These are phyloP conservation scores for Nectriaceae sp. DNA, from an alignment of 2,329 filamentous ascomycete species.

Conservation along the genomic window DNA sequence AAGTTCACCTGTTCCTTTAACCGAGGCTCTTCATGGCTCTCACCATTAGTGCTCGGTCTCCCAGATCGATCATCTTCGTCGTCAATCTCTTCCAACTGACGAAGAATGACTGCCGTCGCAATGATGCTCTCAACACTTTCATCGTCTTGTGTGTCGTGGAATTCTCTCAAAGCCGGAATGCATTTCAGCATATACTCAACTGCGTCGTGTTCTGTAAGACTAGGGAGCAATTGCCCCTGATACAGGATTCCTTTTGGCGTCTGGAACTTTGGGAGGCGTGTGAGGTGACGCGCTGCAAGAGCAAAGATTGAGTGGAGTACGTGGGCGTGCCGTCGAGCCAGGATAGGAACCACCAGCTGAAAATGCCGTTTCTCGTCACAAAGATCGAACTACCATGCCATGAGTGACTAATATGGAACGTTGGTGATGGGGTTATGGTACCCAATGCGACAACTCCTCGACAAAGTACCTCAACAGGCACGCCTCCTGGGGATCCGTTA, in stretches of 20 bases:
- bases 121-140: slow-evolving; percentile 43
- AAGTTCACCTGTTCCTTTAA: slow-evolving; percentile 37
- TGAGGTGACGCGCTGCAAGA: slow-evolving; percentile 41
- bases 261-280: slow-evolving; percentile 40
- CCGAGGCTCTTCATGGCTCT: slow-evolving; percentile 2
- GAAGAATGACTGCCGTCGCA: slow-evolving; percentile 42
- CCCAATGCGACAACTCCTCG: slow-evolving; percentile 43
- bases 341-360: slow-evolving; percentile 38
- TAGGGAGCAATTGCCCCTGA: slow-evolving; percentile 38
- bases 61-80: slow-evolving; percentile 28
- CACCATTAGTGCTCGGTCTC: slow-evolving; percentile 1
- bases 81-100: slow-evolving; percentile 44
- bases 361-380: slow-evolving; percentile 43
- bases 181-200: slow-evolving; percentile 44
- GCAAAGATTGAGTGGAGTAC: slow-evolving; percentile 44
- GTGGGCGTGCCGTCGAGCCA: slow-evolving; percentile 38
- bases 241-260: slow-evolving; percentile 38
- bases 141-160: slow-evolving; percentile 39
- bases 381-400: slow-evolving; percentile 36
- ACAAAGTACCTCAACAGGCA: slow-evolving; percentile 42
- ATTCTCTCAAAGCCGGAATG: slow-evolving; percentile 40
- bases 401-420: slow-evolving; percentile 4
- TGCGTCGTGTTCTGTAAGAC: slow-evolving; percentile 38
- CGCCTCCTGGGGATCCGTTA: slow-evolving; percentile 38
- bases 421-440: slow-evolving; percentile 11